Evolutionary conservation across 148 eudicot genomes (phyloP).

Genomic region (Nyssa sinensis): DNA sequence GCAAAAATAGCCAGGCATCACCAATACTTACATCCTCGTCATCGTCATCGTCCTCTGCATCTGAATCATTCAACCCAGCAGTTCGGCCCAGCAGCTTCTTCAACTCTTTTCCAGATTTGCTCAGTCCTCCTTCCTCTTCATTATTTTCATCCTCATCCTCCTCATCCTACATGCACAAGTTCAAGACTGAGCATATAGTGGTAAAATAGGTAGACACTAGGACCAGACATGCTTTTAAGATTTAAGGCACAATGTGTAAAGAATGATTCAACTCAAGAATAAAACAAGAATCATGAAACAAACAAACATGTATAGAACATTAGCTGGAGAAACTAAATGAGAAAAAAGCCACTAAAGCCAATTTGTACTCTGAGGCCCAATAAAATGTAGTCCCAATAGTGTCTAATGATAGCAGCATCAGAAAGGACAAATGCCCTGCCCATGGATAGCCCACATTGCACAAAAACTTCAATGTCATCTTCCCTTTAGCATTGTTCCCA

Average conservation of each 20-base stretch:
- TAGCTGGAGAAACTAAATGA: neutral
- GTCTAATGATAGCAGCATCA: neutral
- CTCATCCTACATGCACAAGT: slow-evolving; percentile 49
- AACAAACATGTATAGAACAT: neutral
- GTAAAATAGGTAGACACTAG: neutral
- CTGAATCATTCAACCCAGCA: slow-evolving; percentile 82
- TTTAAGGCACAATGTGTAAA: neutral
- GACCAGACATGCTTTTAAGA: neutral
- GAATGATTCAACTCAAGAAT: neutral
- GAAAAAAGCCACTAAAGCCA: neutral
- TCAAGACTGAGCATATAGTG: neutral
- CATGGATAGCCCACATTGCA: neutral
- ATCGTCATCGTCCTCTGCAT: slow-evolving; percentile 79
- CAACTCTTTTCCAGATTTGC: slow-evolving; percentile 96
- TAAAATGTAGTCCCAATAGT: neutral
- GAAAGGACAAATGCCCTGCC: neutral
- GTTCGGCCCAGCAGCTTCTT: slow-evolving; percentile 82
- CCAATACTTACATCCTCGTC: slow-evolving; percentile 66
- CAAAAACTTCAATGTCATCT: neutral
- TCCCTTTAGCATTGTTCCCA: neutral
- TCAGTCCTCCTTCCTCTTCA: slow-evolving; percentile 85
- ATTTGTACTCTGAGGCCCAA: neutral
- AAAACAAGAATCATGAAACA: too few relatives aligned
- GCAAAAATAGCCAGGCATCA: slow-evolving; percentile 9
- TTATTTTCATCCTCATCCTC: slow-evolving; percentile 67